Percentiles rank a stretch among this genome's conserved stretches.
Conservation (phyloP, 179 eudicot genomes). For the Spergularia azorica region DNA sequence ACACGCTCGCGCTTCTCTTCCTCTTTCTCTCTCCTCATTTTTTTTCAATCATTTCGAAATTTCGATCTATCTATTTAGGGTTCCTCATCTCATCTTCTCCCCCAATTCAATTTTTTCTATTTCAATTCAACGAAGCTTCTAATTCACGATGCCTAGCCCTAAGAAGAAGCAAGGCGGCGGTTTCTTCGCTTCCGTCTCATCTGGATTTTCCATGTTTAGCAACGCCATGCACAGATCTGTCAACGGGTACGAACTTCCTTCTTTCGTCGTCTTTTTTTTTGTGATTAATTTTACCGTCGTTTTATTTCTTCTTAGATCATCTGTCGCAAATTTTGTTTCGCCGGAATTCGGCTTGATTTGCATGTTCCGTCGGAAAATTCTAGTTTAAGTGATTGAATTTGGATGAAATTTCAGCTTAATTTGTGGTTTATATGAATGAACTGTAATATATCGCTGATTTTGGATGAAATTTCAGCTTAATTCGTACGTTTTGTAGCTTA, state of each 20-base stretch:
- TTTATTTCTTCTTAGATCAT: background rate
- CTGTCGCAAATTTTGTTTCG: background rate
- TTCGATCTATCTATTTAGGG: slow-evolving; percentile 10
- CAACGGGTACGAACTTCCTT: slow-evolving; percentile 36
- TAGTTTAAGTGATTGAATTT: slow-evolving; percentile 8
- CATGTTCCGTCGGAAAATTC: background rate
- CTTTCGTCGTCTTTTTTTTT: slow-evolving; percentile 1
- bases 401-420: background rate
- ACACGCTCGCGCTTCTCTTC: background rate
- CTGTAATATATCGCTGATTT: background rate
- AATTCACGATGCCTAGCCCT: slow-evolving; percentile 39
- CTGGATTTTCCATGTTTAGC: slow-evolving; percentile 48
- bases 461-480: background rate
- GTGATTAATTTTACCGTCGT: too few relatives aligned
- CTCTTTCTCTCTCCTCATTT: background rate
- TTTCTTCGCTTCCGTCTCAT: slow-evolving; percentile 48
- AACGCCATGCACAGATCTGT: slow-evolving; percentile 63
- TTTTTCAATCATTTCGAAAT: background rate
- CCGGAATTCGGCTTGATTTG: background rate
- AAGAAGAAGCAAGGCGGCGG: slow-evolving; percentile 43
- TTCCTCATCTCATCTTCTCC: slow-evolving; percentile 10
- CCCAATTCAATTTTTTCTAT: background rate
- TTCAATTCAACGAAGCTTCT: background rate
- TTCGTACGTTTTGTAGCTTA: background rate
- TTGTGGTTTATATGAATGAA: background rate